A percentile compares a stretch with the other conserved stretches of the same genome.
phyloP scores from a whole-genome alignment of 2,329 filamentous ascomycete genomes.

The Ophiostoma quercus region DNA sequence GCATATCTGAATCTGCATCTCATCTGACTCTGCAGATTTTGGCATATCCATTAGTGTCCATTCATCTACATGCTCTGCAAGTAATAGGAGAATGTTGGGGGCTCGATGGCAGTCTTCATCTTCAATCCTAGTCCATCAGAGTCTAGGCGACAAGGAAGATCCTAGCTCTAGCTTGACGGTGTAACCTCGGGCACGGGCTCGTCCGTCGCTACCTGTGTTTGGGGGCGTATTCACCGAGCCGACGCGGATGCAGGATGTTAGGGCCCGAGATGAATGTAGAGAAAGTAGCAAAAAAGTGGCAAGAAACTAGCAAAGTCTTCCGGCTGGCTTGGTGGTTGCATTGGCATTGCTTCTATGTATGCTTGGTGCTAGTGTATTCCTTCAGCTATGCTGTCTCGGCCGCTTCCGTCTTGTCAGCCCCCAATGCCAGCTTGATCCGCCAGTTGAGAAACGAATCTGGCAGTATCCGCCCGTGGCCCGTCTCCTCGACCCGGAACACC shows the following conservation, averaged over 20 bases:
- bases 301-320: background rate
- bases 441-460: constrained; percentile 73
- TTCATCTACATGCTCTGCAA: background rate
- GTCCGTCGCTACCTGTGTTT: background rate
- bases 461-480: constrained; percentile 69
- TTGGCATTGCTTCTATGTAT: background rate
- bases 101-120: background rate
- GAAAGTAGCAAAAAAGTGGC: background rate
- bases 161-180: background rate
- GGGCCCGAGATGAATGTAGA: no score
- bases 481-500: constrained; percentile 66
- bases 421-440: constrained; percentile 52
- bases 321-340: background rate
- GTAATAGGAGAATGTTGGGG: background rate
- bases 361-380: background rate
- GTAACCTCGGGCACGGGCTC: background rate
- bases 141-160: background rate
- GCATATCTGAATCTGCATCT: background rate
- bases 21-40: background rate
- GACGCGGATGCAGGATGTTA: background rate
- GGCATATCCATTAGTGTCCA: background rate
- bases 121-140: no score
- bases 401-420: constrained; percentile 12
- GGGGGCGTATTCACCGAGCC: background rate
- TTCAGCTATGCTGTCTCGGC: background rate